phyloP scores from a whole-genome alignment of 1,139 yeast species.

The Candida dubliniensis region DNA sequence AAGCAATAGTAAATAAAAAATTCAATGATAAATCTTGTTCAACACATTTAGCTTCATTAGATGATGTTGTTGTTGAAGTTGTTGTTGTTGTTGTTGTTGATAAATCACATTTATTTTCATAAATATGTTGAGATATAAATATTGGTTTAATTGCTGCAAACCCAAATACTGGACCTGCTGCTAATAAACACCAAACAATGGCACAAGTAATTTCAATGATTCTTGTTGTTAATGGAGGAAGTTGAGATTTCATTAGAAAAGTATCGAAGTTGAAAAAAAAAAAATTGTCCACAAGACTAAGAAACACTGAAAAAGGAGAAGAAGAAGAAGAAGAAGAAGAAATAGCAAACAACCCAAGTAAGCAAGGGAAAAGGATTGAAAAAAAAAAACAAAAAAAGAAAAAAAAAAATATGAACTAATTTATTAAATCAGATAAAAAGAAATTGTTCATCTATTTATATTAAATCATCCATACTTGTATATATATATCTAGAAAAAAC shows the following conservation, averaged over 20 bases:
- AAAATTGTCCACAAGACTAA: neutral
- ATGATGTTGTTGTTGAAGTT: neutral
- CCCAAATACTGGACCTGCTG: conserved; percentile 93
- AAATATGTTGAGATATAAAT: conserved; percentile 74
- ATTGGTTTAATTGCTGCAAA: conserved; percentile 92
- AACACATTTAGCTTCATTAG: conserved; percentile 46
- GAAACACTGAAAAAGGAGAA: neutral
- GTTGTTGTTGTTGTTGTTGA: conserved; percentile 12
- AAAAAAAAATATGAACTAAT: neutral
- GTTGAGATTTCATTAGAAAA: neutral
- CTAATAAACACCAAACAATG: conserved; percentile 79
- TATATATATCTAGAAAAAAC: no score
- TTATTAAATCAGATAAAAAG: no score
- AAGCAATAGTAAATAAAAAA: conserved; percentile 79
- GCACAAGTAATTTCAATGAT: conserved; percentile 54
- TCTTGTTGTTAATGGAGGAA: conserved; percentile 22
- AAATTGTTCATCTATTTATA: no score
- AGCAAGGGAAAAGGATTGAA: neutral
- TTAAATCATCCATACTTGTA: no score
- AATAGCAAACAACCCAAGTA: neutral
- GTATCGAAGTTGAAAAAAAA: neutral
- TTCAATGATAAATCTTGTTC: conserved; percentile 81
- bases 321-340: no score
- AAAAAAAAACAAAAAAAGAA: neutral
- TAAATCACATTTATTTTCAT: conserved; percentile 54